Evolutionary conservation across 495 filamentous ascomycete species (phyloP).

Genomic region (Penicillium verhagenii): DNA sequence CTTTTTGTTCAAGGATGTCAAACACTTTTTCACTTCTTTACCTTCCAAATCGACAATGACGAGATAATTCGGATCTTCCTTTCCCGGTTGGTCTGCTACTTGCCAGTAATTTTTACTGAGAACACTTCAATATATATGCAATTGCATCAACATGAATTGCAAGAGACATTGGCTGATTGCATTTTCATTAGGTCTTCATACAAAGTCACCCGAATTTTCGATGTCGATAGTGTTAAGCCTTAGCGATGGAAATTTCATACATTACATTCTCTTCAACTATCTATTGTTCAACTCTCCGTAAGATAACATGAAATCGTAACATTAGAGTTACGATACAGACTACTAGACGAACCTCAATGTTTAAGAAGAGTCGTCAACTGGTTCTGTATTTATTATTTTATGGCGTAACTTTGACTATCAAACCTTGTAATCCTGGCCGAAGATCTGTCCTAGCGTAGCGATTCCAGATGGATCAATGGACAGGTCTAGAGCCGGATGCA

Average conservation of each 20-base stretch:
- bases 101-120: constrained; percentile 97
- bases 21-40: constrained; percentile 82
- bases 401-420: constrained; percentile 5
- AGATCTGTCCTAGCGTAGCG: constrained; percentile 15
- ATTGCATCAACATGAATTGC: constrained; percentile 6
- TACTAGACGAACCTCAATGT: too few relatives aligned
- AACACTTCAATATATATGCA: constrained; percentile 19
- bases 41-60: constrained; percentile 94
- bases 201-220: not conserved
- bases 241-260: not conserved
- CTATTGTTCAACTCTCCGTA: not conserved
- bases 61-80: constrained; percentile 68
- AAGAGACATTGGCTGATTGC: constrained; percentile 18
- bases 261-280: not conserved
- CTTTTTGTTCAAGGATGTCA: constrained; percentile 74
- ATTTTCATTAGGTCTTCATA: not conserved
- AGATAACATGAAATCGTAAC: not conserved
- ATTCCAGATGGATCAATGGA: not conserved
- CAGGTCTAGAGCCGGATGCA: not conserved
- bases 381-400: too few relatives aligned
- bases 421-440: constrained; percentile 21
- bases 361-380: too few relatives aligned
- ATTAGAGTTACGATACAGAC: too few relatives aligned
- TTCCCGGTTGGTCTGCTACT: constrained; percentile 84
- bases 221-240: not conserved